Base-by-base conservation (phyloP, 2,329 filamentous ascomycete species). In the Ambrosiella cleistominuta region DNA sequence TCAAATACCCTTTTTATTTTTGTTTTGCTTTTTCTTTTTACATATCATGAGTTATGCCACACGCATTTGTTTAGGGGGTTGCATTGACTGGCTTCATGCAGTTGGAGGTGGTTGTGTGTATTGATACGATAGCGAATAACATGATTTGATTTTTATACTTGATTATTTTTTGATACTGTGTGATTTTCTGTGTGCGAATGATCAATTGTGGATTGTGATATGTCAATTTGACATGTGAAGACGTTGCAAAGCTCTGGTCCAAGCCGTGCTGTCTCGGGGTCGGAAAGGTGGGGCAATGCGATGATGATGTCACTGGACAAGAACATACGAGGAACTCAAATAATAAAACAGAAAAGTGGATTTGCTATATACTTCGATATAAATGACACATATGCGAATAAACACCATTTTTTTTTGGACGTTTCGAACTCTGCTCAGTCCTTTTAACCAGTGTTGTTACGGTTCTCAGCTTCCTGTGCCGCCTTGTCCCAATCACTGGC, bases 401-500 rank as follows among this genome's bases (percentile, higher is more conserved):
- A 12, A 56, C 44, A 56, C 7, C 37, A 19, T 27, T 38, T 38
- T 12, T 27, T 38, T 38, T 52, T 7, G 38, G 9, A 38, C 15
- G 11, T 36, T 37, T n/a, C 15, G 7, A 35, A 19, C 35, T 7
- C 40, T 19, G 12, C 19, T 4, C 1, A 17, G 51, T n/a, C 35
- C 11, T 39, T 37, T 69, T 64, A 76, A 45, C 70, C 72, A 42
- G 70, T 68, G 3, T 70, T 71, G 58, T 80, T 81, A 60, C 78
- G 70, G 55, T 66, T 63, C 54, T 76, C 75, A 1, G 77, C 78
- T 62, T 81, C 78, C 8, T 66, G 69, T 1, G 74, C 77, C 0
- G 76, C 76, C 54, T 70, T 67, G 51, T 79, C 67, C 78, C 77
- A 81, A 63, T 80, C 73, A 7, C 72, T 75, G n/a, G 67, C 64